phyloP scores from a whole-genome alignment of 345 rosid genomes.

The Rhizophora apiculata region DNA sequence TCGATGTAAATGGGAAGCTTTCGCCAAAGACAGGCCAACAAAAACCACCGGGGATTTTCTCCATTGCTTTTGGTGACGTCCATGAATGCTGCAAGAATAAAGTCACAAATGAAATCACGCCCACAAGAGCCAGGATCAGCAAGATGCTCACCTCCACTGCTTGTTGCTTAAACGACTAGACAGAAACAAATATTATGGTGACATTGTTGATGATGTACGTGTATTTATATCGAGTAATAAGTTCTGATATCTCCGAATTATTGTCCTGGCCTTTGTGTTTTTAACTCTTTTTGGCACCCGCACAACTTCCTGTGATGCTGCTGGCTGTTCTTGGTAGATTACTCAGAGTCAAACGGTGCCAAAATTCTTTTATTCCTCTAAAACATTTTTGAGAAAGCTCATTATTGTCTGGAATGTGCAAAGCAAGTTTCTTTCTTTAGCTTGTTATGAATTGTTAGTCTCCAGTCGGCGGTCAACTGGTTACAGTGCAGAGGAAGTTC shows the following conservation, averaged over 20 bases:
- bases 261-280: no score
- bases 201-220: neutral
- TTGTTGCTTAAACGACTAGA: neutral
- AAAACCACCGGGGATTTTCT: slow-evolving; percentile 50
- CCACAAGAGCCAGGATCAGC: slow-evolving; percentile 23
- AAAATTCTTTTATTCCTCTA: no score
- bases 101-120: slow-evolving; percentile 23
- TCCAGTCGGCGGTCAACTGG: no score
- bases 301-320: no score
- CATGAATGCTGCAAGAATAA: slow-evolving; percentile 25
- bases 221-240: neutral
- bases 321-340: no score
- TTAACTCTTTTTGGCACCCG: no score
- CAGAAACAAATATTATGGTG: neutral
- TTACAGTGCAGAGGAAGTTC: no score
- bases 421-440: no score
- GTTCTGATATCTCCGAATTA: slow-evolving; percentile 2
- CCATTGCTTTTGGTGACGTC: slow-evolving; percentile 54
- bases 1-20: slow-evolving; percentile 53
- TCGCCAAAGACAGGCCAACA: slow-evolving; percentile 67
- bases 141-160: slow-evolving; percentile 45
- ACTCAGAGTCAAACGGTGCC: no score
- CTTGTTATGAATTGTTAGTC: no score
- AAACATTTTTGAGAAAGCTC: no score
- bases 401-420: no score